Conservation (phyloP, 345 rosid genomes). For the Eucalyptus polyanthemos region DNA sequence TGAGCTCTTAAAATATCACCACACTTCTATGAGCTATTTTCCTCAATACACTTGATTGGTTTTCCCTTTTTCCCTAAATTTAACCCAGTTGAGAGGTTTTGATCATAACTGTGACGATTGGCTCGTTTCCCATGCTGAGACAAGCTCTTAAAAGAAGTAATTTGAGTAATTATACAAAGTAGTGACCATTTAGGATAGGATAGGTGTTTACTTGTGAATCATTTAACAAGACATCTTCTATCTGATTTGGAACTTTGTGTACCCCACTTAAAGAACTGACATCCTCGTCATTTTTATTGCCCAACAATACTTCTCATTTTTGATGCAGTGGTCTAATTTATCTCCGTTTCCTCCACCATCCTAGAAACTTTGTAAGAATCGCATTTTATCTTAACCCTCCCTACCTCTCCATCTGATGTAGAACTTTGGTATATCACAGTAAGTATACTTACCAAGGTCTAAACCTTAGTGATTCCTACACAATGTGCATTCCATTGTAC, state of each 20-base stretch:
- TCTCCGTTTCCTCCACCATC: background rate
- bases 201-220: background rate
- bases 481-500: background rate
- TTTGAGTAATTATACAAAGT: background rate
- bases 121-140: background rate
- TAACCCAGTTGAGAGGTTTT: background rate
- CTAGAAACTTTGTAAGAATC: background rate
- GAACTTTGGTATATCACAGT: background rate
- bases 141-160: background rate
- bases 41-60: background rate
- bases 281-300: background rate
- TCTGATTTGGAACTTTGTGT: background rate
- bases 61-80: background rate
- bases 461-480: background rate
- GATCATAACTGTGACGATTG: background rate
- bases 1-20: background rate
- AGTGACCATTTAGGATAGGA: background rate
- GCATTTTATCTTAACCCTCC: background rate
- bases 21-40: rapidly evolving
- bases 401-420: background rate
- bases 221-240: background rate
- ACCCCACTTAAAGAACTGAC: background rate
- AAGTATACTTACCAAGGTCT: background rate
- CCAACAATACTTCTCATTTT: background rate
- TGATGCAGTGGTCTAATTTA: background rate